Evolutionary conservation across 2,329 filamentous ascomycete genomes (phyloP).

Genomic region (Clonostachys byssicola): DNA sequence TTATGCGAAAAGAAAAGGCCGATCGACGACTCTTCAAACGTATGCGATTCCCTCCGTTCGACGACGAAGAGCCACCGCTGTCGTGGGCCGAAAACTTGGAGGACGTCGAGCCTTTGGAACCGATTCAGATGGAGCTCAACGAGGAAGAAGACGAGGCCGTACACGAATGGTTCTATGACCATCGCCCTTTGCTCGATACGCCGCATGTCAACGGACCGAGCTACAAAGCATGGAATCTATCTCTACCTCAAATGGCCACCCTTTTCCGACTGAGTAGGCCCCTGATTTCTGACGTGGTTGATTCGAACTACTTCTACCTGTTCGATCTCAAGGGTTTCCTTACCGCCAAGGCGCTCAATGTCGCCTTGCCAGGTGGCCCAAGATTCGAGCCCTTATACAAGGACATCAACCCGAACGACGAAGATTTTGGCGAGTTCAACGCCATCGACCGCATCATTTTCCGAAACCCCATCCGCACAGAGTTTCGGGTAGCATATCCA

Average conservation of each 20-base stretch:
- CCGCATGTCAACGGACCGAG: conserved; percentile 93
- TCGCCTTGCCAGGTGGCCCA: conserved; percentile 94
- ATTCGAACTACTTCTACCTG: conserved; percentile 97
- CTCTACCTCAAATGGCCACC: conserved; percentile 91
- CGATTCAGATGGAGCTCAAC: conserved; percentile 97
- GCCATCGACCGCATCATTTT: conserved; percentile 99
- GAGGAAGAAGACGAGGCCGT: conserved; percentile 89
- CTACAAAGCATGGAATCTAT: conserved; percentile 94
- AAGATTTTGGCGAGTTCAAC: conserved; percentile 99
- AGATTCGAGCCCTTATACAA: conserved; percentile 97
- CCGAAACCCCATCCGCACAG: conserved; percentile 87
- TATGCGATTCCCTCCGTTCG: conserved; percentile 98
- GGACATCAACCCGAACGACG: conserved; percentile 96
- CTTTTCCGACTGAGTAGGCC: conserved; percentile 89
- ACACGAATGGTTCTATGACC: conserved; percentile 97
- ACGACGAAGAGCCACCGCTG: conserved; percentile 95
- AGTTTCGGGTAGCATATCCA: conserved; percentile 91
- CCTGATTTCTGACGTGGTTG: conserved; percentile 84
- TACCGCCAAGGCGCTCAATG: conserved; percentile 94
- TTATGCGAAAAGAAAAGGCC: conserved; percentile 96
- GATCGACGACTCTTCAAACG: conserved; percentile 95
- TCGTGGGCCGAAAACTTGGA: conserved; percentile 99
- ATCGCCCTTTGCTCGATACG: conserved; percentile 84
- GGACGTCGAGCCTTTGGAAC: conserved; percentile 94
- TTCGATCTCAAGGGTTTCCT: conserved; percentile 94